phyloP scores from a whole-genome alignment of 176 grass and related monocot genomes.

The Ampelocalamus luodianensis region DNA sequence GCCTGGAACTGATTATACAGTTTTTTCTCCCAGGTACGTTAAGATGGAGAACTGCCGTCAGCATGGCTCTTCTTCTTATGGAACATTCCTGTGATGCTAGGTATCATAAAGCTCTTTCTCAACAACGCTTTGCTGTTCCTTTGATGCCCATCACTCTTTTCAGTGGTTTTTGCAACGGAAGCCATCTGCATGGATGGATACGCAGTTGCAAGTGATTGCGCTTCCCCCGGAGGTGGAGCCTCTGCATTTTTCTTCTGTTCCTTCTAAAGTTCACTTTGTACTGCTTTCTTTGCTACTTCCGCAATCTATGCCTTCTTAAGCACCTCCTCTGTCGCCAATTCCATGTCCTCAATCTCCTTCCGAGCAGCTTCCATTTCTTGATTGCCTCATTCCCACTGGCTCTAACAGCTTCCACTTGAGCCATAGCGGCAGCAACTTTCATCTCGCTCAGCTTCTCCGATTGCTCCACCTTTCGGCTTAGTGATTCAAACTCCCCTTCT shows the following conservation, averaged over 20 bases:
- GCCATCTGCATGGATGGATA: conserved; percentile 33
- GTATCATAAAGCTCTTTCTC: too few species aligned
- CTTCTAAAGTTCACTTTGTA: conserved; percentile 82
- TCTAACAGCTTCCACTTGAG: conserved; percentile 81
- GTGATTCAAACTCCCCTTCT: conserved; percentile 78
- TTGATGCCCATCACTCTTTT: conserved; percentile 53
- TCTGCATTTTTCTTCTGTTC: conserved; percentile 67
- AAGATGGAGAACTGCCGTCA: too few species aligned
- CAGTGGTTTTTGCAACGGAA: conserved; percentile 37
- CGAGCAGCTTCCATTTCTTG: conserved; percentile 71
- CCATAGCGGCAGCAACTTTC: conserved; percentile 85
- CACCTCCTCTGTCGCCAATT: conserved; percentile 77
- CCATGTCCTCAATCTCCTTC: conserved; percentile 93
- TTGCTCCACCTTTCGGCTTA: conserved; percentile 82
- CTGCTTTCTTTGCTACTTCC: conserved; percentile 80
- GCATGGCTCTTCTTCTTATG: too few species aligned
- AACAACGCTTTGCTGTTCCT: conserved; percentile 29
- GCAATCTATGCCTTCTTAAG: conserved; percentile 84
- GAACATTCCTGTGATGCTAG: too few species aligned
- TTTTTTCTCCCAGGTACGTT: too few species aligned
- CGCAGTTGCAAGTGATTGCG: conserved; percentile 41
- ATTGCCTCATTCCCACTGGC: conserved; percentile 87
- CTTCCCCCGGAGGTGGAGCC: conserved; percentile 48
- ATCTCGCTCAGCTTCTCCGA: conserved; percentile 81
- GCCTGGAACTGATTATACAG: too few species aligned